phyloP scores from a whole-genome alignment of 1,284 basidiomycete genomes.

The Volvariella volvacea region DNA sequence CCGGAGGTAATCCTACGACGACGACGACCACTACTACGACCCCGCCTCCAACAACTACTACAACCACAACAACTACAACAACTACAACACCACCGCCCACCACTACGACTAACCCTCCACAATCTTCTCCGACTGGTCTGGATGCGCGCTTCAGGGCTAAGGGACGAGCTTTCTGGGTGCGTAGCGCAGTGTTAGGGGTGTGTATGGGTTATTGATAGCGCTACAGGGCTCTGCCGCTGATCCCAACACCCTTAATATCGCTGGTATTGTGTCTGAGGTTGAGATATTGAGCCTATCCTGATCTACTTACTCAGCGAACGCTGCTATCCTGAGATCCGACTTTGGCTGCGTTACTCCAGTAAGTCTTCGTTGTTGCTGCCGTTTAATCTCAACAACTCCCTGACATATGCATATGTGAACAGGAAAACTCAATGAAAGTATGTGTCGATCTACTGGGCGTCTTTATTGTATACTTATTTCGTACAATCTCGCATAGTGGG shows the following conservation, averaged over 20 bases:
- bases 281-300: background rate
- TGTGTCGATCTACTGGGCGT: background rate
- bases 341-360: background rate
- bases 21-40: no score
- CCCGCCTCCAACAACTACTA: slow-evolving; percentile 11
- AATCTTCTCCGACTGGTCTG: no score
- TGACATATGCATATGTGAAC: background rate
- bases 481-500: slow-evolving; percentile 15
- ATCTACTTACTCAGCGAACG: background rate
- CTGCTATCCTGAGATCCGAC: background rate
- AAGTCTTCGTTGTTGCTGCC: background rate
- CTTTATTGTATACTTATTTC: background rate
- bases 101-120: no score
- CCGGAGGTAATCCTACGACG: no score
- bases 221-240: slow-evolving; percentile 23
- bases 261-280: slow-evolving; percentile 10
- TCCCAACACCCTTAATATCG: slow-evolving; percentile 22
- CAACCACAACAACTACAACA: no score
- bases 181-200: background rate
- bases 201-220: background rate
- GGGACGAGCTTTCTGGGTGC: slow-evolving; percentile 26
- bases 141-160: slow-evolving; percentile 22
- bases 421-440: slow-evolving; percentile 13
- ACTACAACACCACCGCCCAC: slow-evolving; percentile 10
- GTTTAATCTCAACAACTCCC: background rate